phyloP scores from a whole-genome alignment of 208 protist genomes.

The Tritrichomonas foetus region DNA sequence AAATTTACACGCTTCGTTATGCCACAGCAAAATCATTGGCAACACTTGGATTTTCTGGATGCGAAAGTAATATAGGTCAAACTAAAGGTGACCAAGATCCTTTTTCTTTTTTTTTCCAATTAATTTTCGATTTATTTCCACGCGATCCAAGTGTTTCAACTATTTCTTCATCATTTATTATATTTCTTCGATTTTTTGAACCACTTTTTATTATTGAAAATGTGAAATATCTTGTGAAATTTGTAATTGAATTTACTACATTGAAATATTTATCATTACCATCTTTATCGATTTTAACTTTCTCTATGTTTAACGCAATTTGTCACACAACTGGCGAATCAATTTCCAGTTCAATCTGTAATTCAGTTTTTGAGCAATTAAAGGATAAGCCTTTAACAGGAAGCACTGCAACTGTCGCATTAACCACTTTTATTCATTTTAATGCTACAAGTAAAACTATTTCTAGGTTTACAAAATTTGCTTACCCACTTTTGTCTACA shows the following conservation, averaged over 20 bases:
- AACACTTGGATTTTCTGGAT: neutral
- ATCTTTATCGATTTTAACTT: neutral
- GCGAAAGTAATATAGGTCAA: no score
- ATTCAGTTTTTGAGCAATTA: neutral
- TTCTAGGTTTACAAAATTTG: no score
- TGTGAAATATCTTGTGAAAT: neutral
- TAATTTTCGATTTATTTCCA: neutral
- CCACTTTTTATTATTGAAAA: neutral
- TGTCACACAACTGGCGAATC: neutral
- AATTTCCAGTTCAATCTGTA: neutral
- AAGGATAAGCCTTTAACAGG: neutral
- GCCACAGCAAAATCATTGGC: neutral
- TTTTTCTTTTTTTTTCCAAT: no score
- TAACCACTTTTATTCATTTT: neutral
- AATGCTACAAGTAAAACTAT: neutral
- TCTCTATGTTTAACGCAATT: neutral
- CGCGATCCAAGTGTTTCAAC: neutral
- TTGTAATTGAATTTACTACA: neutral
- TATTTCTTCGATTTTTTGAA: neutral
- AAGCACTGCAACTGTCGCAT: neutral
- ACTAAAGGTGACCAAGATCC: no score
- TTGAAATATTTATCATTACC: neutral
- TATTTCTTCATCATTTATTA: neutral
- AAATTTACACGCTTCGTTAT: neutral
- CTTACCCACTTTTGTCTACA: neutral